Evolutionary conservation across 768 basidiomycete species (phyloP), one percentile per base, ranked within the genome.

Genomic region (Russula dissimulans): DNA sequence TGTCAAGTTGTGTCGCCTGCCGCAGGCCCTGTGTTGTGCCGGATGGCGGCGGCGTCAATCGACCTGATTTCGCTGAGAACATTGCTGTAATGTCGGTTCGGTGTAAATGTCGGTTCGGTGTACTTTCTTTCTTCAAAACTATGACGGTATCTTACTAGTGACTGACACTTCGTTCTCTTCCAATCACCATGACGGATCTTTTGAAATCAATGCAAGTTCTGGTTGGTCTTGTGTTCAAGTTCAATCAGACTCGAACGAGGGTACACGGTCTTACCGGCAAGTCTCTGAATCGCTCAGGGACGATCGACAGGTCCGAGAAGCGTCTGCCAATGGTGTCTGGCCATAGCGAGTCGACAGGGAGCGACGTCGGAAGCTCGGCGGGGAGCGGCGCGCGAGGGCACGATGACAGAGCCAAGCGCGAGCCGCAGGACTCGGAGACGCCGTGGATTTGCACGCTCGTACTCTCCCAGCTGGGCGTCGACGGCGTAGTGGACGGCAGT

Each of bases 391-490:
- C 26, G 26, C 43, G 39, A 14, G 48, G 66, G 12, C 66, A 71
- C 14, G 83, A 85, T 50, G 79, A 81, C 2, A 90, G 79, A 0
- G 85, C 88, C 17, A 92, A 94, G 47, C 91, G 89, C 61, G 95
- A 98, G 65, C 90, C 94, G 0, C 95, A 98, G 70, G 95, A 97
- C 68, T 91, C 90, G 46, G 95, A 98, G 72, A 94, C 92, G 26
- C 92, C 95, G 0, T 98, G 94, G 94, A 84, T 86, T 47, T 97
- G 95, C 69, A 84, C 83, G n/a, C 77, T 93, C 64, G 82, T 85
- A 61, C 75, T 87, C 38, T 80, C 85, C 22, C 74, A 81, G 26
- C 69, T 77, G 36, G 71, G 61, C 17, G 22, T 26, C 22, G 22
- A 26, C 22, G 22, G 22, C 2, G 22, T 26, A 26, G 22, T 26